phyloP scores from a whole-genome alignment of 2,329 filamentous ascomycete species.

The Chaetomium globosum region DNA sequence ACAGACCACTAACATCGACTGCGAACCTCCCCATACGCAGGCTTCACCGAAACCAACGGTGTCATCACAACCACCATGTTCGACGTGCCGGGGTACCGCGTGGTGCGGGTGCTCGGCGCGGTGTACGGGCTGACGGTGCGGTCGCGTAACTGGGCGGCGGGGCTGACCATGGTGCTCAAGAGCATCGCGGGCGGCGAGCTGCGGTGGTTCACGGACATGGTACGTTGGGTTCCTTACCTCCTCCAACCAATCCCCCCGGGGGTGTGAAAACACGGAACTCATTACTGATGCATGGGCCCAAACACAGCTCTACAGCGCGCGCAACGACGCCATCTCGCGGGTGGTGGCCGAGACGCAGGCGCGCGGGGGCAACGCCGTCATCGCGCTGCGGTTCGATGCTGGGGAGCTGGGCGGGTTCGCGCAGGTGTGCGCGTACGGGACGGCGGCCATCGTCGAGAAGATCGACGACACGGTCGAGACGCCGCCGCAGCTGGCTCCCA shows the following conservation, averaged over 20 bases:
- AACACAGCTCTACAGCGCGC: slow-evolving; percentile 55
- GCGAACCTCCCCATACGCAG: background rate
- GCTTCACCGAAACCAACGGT: slow-evolving; percentile 62
- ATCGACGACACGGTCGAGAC: slow-evolving; percentile 44
- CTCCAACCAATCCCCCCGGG: no score
- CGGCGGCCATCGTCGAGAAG: slow-evolving; percentile 60
- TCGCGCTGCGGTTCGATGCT: slow-evolving; percentile 61
- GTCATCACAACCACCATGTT: slow-evolving; percentile 66
- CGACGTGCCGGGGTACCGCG: slow-evolving; percentile 63
- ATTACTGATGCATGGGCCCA: no score
- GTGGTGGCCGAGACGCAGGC: slow-evolving; percentile 59
- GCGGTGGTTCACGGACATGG: slow-evolving; percentile 60
- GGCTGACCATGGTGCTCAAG: slow-evolving; percentile 59
- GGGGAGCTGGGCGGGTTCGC: slow-evolving; percentile 58
- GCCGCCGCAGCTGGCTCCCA: slow-evolving; percentile 36
- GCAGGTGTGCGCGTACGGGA: slow-evolving; percentile 64
- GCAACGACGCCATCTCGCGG: slow-evolving; percentile 61
- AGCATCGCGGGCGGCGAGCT: slow-evolving; percentile 62
- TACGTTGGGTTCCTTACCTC: slow-evolving; percentile 27
- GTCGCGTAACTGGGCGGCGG: slow-evolving; percentile 61
- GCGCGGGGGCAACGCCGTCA: slow-evolving; percentile 62
- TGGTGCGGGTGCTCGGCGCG: slow-evolving; percentile 60
- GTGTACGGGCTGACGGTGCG: slow-evolving; percentile 48
- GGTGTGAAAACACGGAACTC: no score
- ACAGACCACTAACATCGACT: background rate